Percentiles rank a stretch among this genome's conserved stretches.
Evolutionary conservation across 176 grass and related monocot species (phyloP).

Genomic region (Cymbopogon citratus): DNA sequence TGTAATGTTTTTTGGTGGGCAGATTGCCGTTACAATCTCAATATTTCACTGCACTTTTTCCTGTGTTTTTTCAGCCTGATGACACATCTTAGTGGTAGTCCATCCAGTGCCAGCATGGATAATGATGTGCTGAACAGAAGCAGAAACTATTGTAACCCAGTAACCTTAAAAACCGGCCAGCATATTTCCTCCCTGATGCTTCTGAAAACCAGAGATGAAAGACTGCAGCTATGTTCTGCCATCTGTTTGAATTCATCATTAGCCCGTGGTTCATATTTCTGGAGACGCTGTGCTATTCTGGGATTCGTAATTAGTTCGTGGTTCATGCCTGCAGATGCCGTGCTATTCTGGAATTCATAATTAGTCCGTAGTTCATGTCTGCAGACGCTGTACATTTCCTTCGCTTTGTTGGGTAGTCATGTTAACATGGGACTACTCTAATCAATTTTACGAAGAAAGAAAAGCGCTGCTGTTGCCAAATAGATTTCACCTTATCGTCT

Average conservation of each 20-base stretch:
- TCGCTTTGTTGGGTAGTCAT: too few species aligned
- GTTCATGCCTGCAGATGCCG: not conserved
- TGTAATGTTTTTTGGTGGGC: not conserved
- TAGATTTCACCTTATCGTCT: not conserved
- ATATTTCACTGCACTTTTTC: not conserved
- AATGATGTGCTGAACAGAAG: not conserved
- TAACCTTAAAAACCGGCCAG: not conserved
- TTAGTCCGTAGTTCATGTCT: not conserved
- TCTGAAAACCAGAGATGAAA: not conserved
- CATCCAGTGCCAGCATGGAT: not conserved
- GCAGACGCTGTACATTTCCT: too few species aligned
- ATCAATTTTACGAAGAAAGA: too few species aligned
- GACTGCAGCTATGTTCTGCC: not conserved
- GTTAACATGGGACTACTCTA: too few species aligned
- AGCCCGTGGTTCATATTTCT: not conserved
- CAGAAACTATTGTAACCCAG: not conserved
- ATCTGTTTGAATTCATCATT: not conserved
- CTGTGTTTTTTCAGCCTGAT: not conserved
- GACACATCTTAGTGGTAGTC: not conserved
- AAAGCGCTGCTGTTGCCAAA: too few species aligned
- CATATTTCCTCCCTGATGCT: not conserved
- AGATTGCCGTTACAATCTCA: not conserved
- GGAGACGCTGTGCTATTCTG: not conserved
- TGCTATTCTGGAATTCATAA: not conserved
- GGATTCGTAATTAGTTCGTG: not conserved